Conservation (phyloP, 176 grass and related monocot genomes). For the Lolium multiflorum region DNA sequence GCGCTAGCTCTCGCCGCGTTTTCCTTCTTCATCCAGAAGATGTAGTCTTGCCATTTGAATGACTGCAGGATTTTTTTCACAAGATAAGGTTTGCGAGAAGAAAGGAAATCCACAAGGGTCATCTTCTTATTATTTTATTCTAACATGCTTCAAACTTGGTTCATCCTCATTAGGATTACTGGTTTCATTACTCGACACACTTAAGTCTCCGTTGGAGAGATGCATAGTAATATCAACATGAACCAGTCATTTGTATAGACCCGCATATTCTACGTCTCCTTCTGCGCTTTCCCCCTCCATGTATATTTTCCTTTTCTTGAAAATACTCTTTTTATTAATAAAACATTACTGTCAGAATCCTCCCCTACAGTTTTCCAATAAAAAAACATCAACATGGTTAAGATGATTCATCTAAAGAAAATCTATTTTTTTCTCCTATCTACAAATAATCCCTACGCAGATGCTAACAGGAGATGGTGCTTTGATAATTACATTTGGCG, state of each 20-base stretch:
- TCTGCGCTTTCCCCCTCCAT: too few relatives aligned
- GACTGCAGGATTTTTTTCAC: slow-evolving; percentile 55
- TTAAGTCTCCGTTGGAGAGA: background rate
- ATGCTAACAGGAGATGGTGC: background rate
- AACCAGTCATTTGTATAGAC: too few relatives aligned
- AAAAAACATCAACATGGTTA: background rate
- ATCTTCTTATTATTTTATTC: slow-evolving; percentile 1
- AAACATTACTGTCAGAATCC: too few relatives aligned
- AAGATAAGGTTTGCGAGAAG: background rate
- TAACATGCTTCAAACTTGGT: slow-evolving; percentile 26
- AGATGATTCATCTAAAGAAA: background rate
- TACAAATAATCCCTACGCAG: background rate
- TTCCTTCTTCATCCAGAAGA: slow-evolving; percentile 85
- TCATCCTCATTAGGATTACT: background rate
- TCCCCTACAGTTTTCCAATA: too few relatives aligned
- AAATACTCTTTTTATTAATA: too few relatives aligned
- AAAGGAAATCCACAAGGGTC: background rate
- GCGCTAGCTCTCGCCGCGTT: slow-evolving; percentile 66
- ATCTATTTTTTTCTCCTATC: background rate
- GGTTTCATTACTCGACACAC: background rate
- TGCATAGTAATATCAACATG: too few relatives aligned
- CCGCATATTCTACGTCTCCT: too few relatives aligned
- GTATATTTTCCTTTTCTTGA: too few relatives aligned
- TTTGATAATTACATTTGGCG: background rate
- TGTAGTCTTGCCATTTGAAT: slow-evolving; percentile 99